These are phyloP conservation scores for Ustilago cynodontis DNA, from an alignment of 1,284 basidiomycete genomes.

Conservation along the genomic window DNA sequence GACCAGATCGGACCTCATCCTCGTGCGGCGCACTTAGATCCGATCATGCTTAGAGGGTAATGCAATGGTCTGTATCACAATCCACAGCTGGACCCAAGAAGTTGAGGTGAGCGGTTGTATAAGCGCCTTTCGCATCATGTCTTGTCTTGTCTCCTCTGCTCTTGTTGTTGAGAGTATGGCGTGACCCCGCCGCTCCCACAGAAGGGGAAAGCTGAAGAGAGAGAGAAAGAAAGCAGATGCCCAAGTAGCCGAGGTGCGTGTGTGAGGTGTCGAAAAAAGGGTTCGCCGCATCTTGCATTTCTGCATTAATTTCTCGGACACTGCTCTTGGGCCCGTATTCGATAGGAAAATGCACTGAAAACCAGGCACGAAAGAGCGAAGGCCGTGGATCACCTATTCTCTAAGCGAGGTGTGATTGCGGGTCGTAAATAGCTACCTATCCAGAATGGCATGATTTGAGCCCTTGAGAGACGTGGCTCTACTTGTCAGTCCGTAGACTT, in stretches of 20 bases:
- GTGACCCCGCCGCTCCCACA: not conserved
- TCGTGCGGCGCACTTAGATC: not conserved
- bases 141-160: not conserved
- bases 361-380: not conserved
- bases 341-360: not conserved
- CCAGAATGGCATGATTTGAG: conserved; percentile 7
- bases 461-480: not conserved
- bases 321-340: too few species aligned
- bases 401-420: conserved; percentile 1
- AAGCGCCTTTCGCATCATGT: not conserved
- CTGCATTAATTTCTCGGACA: not conserved
- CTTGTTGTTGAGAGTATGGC: conserved; percentile 1
- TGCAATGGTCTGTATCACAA: not conserved
- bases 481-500: not conserved
- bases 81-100: not conserved
- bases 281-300: conserved; percentile 14
- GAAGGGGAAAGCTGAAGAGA: not conserved
- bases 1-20: not conserved
- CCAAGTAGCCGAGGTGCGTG: conserved; percentile 12
- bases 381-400: not conserved
- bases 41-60: not conserved
- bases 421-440: not conserved
- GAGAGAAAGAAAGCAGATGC: not conserved
- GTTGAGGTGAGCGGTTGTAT: not conserved
- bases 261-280: too few species aligned